Percentiles rank a stretch among this genome's conserved stretches.
phyloP scores from a whole-genome alignment of 495 filamentous ascomycete species.

The Bacidia rubella region DNA sequence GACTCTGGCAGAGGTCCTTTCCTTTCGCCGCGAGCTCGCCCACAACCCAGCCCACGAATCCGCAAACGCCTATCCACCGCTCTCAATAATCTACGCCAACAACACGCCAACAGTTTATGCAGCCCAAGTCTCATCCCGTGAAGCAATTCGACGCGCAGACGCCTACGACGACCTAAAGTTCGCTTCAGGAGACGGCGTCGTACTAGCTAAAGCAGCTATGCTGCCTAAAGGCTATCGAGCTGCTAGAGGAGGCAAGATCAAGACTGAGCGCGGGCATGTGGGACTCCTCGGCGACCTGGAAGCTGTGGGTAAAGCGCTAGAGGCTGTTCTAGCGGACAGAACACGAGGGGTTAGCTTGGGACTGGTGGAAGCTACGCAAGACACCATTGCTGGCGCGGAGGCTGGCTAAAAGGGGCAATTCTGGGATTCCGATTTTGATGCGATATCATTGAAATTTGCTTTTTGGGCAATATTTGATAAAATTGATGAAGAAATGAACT shows the following conservation, averaged over 20 bases:
- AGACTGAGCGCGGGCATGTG: slow-evolving; percentile 74
- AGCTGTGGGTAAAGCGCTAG: slow-evolving; percentile 61
- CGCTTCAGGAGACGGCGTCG: slow-evolving; percentile 79
- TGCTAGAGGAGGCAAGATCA: slow-evolving; percentile 56
- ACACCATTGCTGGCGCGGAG: background rate
- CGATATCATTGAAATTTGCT: background rate
- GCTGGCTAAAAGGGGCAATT: background rate
- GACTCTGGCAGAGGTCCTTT: slow-evolving; percentile 53
- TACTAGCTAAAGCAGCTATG: slow-evolving; percentile 76
- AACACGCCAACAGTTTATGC: slow-evolving; percentile 72
- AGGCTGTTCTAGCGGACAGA: slow-evolving; percentile 50
- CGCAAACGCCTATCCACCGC: slow-evolving; percentile 63
- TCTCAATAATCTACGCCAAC: slow-evolving; percentile 80
- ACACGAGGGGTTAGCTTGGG: slow-evolving; percentile 46
- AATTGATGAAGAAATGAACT: background rate
- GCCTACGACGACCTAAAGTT: slow-evolving; percentile 83
- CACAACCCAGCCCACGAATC: slow-evolving; percentile 45
- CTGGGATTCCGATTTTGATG: background rate
- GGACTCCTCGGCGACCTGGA: slow-evolving; percentile 74
- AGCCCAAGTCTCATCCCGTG: slow-evolving; percentile 51
- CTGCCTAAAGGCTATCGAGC: slow-evolving; percentile 65
- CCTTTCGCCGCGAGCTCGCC: slow-evolving; percentile 60
- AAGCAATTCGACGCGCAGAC: slow-evolving; percentile 59
- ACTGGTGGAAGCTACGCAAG: background rate
- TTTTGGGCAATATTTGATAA: background rate